phyloP scores from a whole-genome alignment of 345 rosid genomes.

The Triadica sebifera region DNA sequence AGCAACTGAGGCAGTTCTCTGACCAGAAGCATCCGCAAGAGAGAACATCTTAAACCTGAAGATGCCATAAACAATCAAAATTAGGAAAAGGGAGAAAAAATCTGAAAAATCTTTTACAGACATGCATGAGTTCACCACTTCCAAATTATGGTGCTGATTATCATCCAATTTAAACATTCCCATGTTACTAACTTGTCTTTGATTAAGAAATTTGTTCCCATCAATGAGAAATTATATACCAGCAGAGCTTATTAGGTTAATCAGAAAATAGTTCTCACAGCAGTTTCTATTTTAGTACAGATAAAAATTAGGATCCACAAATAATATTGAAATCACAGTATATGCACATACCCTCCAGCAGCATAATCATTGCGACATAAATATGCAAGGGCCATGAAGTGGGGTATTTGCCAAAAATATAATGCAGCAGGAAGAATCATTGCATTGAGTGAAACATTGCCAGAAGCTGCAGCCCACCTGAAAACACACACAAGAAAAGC shows the following conservation, averaged over 20 bases:
- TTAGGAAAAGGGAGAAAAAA: not conserved
- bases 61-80: slow-evolving; percentile 3
- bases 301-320: not conserved
- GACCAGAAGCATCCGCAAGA: slow-evolving; percentile 81
- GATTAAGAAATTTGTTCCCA: not conserved
- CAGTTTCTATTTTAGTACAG: not conserved
- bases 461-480: slow-evolving; percentile 95
- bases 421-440: slow-evolving; percentile 91
- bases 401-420: slow-evolving; percentile 98
- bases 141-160: not conserved
- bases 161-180: not conserved
- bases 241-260: not conserved
- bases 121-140: not conserved
- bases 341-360: slow-evolving; percentile 77
- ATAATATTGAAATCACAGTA: not conserved
- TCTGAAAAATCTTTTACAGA: not conserved
- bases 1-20: slow-evolving; percentile 72
- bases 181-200: not conserved
- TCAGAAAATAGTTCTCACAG: not conserved
- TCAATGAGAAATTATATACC: not conserved
- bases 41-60: slow-evolving; percentile 86
- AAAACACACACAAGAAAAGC: slow-evolving; percentile 11
- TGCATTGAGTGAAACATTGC: slow-evolving; percentile 61
- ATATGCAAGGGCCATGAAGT: slow-evolving; percentile 95
- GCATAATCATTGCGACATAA: slow-evolving; percentile 87